Evolutionary conservation across 176 grass and related monocot species (phyloP).

Genomic region (Paspalum notatum): DNA sequence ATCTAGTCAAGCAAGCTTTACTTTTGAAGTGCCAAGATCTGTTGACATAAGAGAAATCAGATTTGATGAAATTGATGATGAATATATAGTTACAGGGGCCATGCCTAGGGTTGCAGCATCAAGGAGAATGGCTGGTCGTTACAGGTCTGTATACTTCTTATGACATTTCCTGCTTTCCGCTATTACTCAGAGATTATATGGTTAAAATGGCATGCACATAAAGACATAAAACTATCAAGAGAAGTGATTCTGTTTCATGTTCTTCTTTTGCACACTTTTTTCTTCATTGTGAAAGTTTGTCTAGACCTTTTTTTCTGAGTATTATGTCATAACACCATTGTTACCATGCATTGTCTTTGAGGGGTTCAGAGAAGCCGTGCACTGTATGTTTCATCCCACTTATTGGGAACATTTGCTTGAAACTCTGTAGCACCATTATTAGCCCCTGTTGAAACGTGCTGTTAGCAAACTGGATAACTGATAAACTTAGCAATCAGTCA

Average conservation of each 20-base stretch:
- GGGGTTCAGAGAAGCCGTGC: background rate
- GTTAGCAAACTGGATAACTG: background rate
- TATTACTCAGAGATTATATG: constrained; percentile 11
- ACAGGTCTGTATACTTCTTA: constrained; percentile 52
- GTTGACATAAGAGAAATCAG: constrained; percentile 71
- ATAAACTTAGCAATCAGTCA: background rate
- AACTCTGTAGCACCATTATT: background rate
- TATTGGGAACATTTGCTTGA: background rate
- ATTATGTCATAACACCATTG: background rate
- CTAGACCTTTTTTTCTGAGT: background rate
- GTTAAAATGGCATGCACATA: background rate
- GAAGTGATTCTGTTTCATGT: background rate
- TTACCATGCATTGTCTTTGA: background rate
- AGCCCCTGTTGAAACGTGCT: background rate
- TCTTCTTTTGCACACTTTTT: background rate
- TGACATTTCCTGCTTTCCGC: background rate
- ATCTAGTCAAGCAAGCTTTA: constrained; percentile 57
- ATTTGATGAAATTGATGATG: constrained; percentile 81
- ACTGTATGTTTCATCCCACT: background rate
- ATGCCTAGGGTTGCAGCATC: constrained; percentile 50
- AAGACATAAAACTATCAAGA: background rate
- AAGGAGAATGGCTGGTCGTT: constrained; percentile 56
- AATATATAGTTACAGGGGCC: constrained; percentile 64
- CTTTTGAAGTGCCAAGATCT: constrained; percentile 63
- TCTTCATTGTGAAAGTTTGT: background rate